Conservation (phyloP, 306 rosid genomes). For the Prunus davidiana region DNA sequence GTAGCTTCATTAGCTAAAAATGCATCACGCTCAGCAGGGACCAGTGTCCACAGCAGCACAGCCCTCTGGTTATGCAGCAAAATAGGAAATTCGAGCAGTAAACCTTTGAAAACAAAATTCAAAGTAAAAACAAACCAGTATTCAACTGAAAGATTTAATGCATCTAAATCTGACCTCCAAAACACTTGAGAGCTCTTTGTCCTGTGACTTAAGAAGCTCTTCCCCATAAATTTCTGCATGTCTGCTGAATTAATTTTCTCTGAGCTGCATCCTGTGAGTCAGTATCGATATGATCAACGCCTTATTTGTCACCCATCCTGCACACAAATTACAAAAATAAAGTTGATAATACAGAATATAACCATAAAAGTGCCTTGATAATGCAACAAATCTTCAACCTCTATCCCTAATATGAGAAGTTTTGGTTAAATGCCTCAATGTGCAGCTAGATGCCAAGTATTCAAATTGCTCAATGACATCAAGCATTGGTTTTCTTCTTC, state of each 20-base stretch:
- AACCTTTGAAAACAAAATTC: not conserved
- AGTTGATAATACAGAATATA: not conserved
- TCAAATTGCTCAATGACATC: too few relatives aligned
- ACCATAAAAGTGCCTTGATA: too few relatives aligned
- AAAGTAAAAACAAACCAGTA: not conserved
- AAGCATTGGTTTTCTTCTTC: too few relatives aligned
- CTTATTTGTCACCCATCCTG: conserved; percentile 72
- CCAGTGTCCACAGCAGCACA: conserved; percentile 49
- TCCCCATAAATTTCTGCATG: conserved; percentile 38
- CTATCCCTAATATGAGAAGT: too few relatives aligned
- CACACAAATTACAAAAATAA: not conserved
- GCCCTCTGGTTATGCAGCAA: conserved; percentile 28
- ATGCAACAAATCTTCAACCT: not conserved
- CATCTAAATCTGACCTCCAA: conserved; percentile 46
- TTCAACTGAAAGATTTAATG: not conserved
- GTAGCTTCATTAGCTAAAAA: conserved; percentile 47
- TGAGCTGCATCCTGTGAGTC: conserved; percentile 56
- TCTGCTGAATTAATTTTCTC: conserved; percentile 38
- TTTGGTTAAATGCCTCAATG: too few relatives aligned
- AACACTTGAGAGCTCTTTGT: conserved; percentile 54
- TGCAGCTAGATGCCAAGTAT: too few relatives aligned
- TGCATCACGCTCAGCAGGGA: conserved; percentile 56
- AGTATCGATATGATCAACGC: conserved; percentile 46
- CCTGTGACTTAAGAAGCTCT: conserved; percentile 50
- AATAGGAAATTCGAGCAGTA: conserved; percentile 7